Evolutionary conservation across 345 rosid species (phyloP), one percentile per base, ranked within the genome.

Genomic region (Eucalyptus dawsonii): DNA sequence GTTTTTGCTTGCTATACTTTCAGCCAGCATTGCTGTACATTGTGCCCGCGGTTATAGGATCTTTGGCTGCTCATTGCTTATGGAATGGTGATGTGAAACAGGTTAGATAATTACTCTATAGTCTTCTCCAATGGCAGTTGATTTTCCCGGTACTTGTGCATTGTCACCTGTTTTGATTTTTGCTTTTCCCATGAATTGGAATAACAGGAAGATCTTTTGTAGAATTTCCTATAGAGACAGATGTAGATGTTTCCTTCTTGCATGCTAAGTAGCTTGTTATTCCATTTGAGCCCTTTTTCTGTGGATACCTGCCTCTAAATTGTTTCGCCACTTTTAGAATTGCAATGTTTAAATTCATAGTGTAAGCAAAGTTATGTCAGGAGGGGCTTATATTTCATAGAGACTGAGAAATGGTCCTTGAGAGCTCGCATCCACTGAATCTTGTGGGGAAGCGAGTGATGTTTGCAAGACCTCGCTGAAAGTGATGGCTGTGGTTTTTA

Each of bases 21-120:
- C 97, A 98, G 99, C 99, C 99, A 88, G 99, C 99, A 51, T 94
- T 98, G 89, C 88, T 98, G 91, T 98, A 98, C 91, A 98, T 98
- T 80, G 99, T 98, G 56, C 99, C 99, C 6, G 92, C 97, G 54
- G 99, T 94, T 80, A 95, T 98, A 17, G 99, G 99, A 89, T 97
- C 94, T 94, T 94, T 98, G 93, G 98, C 95, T 88, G 95, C 92
- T 91, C 99, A 98, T 92, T 96, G 96, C 93, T 29, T 96, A 81
- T 97, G 96, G 97, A 98, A 97, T 76, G 99, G 99, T 10, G 99
- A 98, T 50, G 96, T 97, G 83, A 98, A 97, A 94, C 97, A 92
- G 96, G 99, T 98, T 85, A 76, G 85, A 76, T 40, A 76, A 65
- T 76, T 21, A 37, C 27, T 76, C 83, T 40, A 4, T 72, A 37